phyloP scores from a whole-genome alignment of 1,139 yeast species.

The Scheffersomyces segobiensis region DNA sequence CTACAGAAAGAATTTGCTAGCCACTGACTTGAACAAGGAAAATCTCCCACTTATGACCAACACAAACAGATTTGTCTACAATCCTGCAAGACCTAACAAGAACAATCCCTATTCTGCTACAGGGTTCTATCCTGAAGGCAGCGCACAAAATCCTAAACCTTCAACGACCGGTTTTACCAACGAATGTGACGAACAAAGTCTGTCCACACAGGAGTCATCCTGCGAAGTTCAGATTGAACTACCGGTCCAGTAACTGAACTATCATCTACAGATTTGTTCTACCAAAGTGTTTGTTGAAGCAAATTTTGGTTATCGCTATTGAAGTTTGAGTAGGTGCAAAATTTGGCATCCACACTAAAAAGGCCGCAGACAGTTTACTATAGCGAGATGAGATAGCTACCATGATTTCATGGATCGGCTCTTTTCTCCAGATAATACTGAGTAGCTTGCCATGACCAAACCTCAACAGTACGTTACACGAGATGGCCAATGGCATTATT shows the following conservation, averaged over 20 bases:
- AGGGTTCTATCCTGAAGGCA: constrained; percentile 9
- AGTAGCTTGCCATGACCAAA: constrained; percentile 1
- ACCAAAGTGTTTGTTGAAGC: background rate
- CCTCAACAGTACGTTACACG: background rate
- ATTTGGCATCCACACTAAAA: background rate
- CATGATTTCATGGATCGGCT: background rate
- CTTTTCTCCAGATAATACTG: background rate
- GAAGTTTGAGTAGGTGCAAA: background rate
- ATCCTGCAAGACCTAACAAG: constrained; percentile 5
- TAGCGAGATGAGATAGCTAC: background rate
- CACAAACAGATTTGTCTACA: constrained; percentile 4
- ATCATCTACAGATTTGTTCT: background rate
- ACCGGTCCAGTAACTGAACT: constrained; percentile 1
- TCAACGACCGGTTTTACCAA: background rate
- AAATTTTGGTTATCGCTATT: background rate
- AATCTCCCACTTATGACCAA: background rate
- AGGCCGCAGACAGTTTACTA: background rate
- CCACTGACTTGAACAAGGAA: background rate
- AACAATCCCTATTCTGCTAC: constrained; percentile 8
- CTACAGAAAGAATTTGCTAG: background rate
- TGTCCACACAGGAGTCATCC: constrained; percentile 8
- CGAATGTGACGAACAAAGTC: constrained; percentile 5
- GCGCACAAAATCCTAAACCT: background rate
- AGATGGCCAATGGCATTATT: constrained; percentile 14
- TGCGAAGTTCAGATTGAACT: constrained; percentile 13